Conservation (phyloP, 2,329 filamentous ascomycete genomes). For the Simplicillium sp. region DNA sequence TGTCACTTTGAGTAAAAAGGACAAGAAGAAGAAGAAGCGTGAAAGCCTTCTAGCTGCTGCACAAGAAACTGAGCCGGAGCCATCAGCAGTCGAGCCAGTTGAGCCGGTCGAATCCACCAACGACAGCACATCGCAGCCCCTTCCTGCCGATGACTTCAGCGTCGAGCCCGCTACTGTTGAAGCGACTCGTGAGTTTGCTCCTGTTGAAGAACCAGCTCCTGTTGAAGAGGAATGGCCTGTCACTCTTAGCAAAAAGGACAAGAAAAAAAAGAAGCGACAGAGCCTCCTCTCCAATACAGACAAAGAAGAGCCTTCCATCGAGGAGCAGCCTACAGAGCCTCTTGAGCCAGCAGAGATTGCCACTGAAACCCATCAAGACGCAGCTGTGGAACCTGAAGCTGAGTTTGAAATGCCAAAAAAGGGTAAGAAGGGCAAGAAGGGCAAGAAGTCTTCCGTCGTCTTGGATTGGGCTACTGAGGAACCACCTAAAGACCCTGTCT, state of each 20-base stretch:
- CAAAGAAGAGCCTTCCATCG: background rate
- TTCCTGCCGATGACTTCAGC: constrained; percentile 1
- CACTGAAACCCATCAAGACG: background rate
- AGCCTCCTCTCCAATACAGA: constrained; percentile 1
- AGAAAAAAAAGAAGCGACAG: constrained; percentile 21
- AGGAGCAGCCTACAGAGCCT: background rate
- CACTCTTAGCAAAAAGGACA: constrained; percentile 10
- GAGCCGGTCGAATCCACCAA: background rate
- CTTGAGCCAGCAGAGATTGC: constrained; percentile 1
- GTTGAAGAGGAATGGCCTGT: constrained; percentile 14
- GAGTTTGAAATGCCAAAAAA: constrained; percentile 3
- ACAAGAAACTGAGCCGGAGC: background rate
- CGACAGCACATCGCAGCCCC: background rate
- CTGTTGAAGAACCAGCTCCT: constrained; percentile 4
- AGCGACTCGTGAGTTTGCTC: background rate
- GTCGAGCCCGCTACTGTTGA: background rate
- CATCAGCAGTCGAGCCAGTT: background rate
- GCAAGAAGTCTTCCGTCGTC: constrained; percentile 4
- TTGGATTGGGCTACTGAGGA: too few species aligned
- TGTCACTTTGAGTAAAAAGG: background rate
- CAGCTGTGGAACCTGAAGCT: constrained; percentile 4
- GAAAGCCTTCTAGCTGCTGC: constrained; percentile 7
- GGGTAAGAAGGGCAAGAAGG: constrained; percentile 15
- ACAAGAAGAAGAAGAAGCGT: constrained; percentile 6
- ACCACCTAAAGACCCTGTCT: too few species aligned